These are phyloP conservation scores for Dactylella cylindrospora DNA, from an alignment of 2,329 filamentous ascomycete species.

Conservation along the genomic window DNA sequence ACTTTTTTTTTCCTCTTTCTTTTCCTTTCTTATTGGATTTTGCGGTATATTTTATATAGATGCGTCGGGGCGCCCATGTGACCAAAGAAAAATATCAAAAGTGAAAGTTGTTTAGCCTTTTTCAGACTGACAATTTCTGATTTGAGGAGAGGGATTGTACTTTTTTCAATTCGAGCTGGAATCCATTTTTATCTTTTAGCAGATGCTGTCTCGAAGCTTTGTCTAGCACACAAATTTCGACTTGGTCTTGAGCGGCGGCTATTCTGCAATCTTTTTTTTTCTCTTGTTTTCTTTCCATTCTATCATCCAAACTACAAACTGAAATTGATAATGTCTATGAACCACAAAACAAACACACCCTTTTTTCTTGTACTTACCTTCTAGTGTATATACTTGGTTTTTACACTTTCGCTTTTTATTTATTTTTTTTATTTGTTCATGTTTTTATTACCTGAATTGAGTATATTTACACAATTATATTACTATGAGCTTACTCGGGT, in stretches of 20 bases:
- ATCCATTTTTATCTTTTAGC: conserved; percentile 74
- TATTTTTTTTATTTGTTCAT: not conserved
- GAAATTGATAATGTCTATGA: conserved; percentile 43
- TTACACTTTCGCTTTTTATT: conserved; percentile 6
- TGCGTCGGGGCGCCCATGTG: conserved; percentile 32
- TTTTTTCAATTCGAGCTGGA: conserved; percentile 72
- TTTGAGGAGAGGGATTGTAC: conserved; percentile 71
- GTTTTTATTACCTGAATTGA: not conserved
- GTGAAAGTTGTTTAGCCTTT: conserved; percentile 61
- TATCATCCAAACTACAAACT: conserved; percentile 1
- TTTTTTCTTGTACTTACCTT: conserved; percentile 30
- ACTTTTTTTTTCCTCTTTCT: conserved; percentile 7
- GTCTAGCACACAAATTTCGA: conserved; percentile 6
- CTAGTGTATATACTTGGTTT: conserved; percentile 26
- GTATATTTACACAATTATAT: no score
- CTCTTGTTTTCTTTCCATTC: conserved; percentile 2
- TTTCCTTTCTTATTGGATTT: not conserved
- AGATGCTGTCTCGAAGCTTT: no score
- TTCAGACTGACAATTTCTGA: conserved; percentile 64
- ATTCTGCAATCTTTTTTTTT: not conserved
- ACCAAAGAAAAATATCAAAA: conserved; percentile 19
- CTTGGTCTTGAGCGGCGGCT: not conserved
- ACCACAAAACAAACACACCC: conserved; percentile 10
- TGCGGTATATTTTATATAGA: conserved; percentile 21
- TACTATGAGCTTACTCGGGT: no score